phyloP scores from a whole-genome alignment of 805 yeast genomes.

The Kazachstania taianensis region DNA sequence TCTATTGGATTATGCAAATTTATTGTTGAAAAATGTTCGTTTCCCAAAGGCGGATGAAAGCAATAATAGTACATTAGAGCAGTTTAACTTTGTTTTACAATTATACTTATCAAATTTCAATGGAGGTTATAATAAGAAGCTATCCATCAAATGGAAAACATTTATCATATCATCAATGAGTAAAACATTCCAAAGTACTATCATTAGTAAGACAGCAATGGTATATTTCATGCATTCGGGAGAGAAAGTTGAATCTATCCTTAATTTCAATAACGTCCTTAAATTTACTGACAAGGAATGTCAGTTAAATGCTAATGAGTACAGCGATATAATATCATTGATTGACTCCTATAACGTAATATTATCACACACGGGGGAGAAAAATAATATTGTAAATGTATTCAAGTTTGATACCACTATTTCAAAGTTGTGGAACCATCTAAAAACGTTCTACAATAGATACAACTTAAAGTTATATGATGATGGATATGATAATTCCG shows the following conservation, averaged over 20 bases:
- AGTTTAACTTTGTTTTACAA: slow-evolving; percentile 24
- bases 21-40: slow-evolving; percentile 17
- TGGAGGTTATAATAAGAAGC: slow-evolving; percentile 6
- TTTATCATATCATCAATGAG: slow-evolving; percentile 29
- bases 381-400: slow-evolving; percentile 12
- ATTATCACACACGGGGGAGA: slow-evolving; percentile 6
- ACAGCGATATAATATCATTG: slow-evolving; percentile 31
- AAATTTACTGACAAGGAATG: slow-evolving; percentile 33
- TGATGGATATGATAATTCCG: slow-evolving; percentile 7
- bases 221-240: slow-evolving; percentile 20
- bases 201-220: slow-evolving; percentile 30
- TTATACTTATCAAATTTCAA: slow-evolving; percentile 17
- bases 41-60: slow-evolving; percentile 39
- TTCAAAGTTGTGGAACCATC: slow-evolving; percentile 6
- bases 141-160: slow-evolving; percentile 10
- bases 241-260: slow-evolving; percentile 19
- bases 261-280: slow-evolving; percentile 33
- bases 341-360: slow-evolving; percentile 22
- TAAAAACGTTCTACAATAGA: slow-evolving; percentile 14
- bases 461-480: slow-evolving; percentile 4
- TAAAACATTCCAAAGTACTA: slow-evolving; percentile 38
- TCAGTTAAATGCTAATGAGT: slow-evolving; percentile 28
- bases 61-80: slow-evolving; percentile 25
- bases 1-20: slow-evolving; percentile 11
- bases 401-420: slow-evolving; percentile 10